Conservation (phyloP, 2,329 filamentous ascomycete genomes). For the Colletotrichum camelliae region DNA sequence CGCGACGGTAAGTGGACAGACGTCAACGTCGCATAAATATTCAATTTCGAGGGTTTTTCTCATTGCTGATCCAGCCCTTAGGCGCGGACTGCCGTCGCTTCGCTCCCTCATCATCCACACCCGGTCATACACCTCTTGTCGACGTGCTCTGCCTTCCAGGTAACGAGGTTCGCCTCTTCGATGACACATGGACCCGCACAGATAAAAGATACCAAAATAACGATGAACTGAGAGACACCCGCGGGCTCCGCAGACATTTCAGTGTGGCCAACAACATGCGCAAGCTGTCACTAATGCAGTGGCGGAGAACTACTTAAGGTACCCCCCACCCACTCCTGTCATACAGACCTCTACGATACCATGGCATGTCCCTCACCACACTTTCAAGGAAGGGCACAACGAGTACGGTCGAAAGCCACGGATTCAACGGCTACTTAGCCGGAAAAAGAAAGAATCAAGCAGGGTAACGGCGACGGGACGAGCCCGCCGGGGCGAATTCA, state of each 20-base stretch:
- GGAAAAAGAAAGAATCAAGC: neutral
- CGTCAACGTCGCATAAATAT: no score
- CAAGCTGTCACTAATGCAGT: neutral
- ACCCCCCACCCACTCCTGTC: neutral
- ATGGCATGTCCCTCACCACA: neutral
- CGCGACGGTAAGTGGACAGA: no score
- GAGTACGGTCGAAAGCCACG: neutral
- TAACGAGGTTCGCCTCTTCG: no score
- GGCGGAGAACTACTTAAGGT: neutral
- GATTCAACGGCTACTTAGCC: neutral
- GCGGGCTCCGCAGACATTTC: neutral
- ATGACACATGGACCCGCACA: neutral
- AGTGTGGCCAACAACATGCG: neutral
- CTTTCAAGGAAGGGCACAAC: neutral
- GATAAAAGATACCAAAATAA: neutral
- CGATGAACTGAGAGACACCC: neutral
- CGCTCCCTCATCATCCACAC: no score
- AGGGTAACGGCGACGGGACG: neutral
- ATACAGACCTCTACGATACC: neutral
- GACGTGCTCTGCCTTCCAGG: no score
- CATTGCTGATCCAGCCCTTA: no score
- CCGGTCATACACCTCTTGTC: no score
- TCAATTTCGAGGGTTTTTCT: no score
- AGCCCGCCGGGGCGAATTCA: accelerated
- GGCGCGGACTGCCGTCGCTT: no score